Evolutionary conservation across 202 grass and related monocot genomes (phyloP).

Genomic region (Panicum hallii): DNA sequence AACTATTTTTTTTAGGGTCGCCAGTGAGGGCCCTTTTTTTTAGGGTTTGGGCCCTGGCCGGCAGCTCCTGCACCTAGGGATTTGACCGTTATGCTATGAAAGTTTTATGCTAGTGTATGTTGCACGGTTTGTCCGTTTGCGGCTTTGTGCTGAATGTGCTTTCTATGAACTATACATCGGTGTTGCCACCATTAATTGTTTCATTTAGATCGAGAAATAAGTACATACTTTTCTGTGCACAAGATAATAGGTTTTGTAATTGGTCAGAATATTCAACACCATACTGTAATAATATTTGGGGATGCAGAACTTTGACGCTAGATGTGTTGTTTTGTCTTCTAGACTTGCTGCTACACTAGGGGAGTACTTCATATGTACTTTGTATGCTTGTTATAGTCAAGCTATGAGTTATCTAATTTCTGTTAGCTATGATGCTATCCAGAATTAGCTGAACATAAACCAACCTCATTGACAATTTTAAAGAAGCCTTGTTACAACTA

Average conservation of each 20-base stretch:
- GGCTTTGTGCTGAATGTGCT: neutral
- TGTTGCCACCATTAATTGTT: neutral
- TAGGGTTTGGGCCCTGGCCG: too few relatives aligned
- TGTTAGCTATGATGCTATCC: neutral
- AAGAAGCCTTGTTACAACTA: neutral
- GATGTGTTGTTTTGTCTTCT: neutral
- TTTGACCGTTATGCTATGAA: too few relatives aligned
- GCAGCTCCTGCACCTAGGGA: too few relatives aligned
- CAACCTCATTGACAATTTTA: neutral
- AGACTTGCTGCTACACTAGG: neutral
- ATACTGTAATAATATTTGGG: neutral
- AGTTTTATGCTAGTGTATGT: neutral
- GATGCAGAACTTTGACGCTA: neutral
- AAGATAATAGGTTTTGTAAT: neutral
- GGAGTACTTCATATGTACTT: neutral
- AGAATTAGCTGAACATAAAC: neutral
- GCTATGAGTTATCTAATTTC: neutral
- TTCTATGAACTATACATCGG: neutral
- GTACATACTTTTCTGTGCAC: neutral
- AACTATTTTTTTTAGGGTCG: too few relatives aligned
- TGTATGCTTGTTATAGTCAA: neutral
- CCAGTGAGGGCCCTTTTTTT: too few relatives aligned
- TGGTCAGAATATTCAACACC: neutral
- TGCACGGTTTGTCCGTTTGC: accelerated
- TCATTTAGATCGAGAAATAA: neutral